Evolutionary conservation across 495 filamentous ascomycete genomes (phyloP).

Genomic region (Xylaria telfairii): DNA sequence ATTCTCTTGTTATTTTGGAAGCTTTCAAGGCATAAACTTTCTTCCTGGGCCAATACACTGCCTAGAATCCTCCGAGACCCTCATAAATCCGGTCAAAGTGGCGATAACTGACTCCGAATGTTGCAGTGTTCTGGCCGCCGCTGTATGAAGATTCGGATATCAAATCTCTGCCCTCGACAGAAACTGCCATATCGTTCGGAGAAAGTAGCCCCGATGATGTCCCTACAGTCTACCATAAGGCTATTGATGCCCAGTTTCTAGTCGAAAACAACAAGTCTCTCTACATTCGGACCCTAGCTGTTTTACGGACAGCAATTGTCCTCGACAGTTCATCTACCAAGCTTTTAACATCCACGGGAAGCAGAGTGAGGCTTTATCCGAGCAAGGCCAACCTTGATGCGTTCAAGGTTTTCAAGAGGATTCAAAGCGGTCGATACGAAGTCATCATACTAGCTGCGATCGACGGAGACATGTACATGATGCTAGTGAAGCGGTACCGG

Average conservation of each 20-base stretch:
- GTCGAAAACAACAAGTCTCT: slow-evolving; percentile 16
- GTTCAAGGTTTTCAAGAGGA: slow-evolving; percentile 2
- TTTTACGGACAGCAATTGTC: not conserved
- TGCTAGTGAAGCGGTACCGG: slow-evolving; percentile 12
- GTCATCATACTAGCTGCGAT: slow-evolving; percentile 9
- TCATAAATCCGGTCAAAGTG: too few relatives aligned
- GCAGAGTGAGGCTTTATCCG: slow-evolving; percentile 1
- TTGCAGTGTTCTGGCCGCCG: slow-evolving; percentile 19
- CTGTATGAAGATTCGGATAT: not conserved
- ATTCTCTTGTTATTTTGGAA: too few relatives aligned
- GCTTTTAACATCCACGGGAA: not conserved
- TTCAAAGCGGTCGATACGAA: slow-evolving; percentile 14
- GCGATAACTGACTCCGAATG: too few relatives aligned
- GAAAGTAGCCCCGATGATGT: not conserved
- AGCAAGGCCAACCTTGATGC: slow-evolving; percentile 18
- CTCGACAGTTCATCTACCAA: not conserved
- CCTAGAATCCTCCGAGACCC: too few relatives aligned
- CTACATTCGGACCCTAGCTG: slow-evolving; percentile 2
- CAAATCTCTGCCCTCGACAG: not conserved
- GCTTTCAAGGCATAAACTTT: too few relatives aligned
- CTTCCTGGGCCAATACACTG: too few relatives aligned
- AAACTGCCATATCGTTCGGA: slow-evolving; percentile 4
- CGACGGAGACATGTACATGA: slow-evolving; percentile 9
- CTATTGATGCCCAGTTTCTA: not conserved
- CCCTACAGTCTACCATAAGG: slow-evolving; percentile 7